phyloP scores from a whole-genome alignment of 2,329 filamentous ascomycete species.

The Magnaporthiopsis poae region DNA sequence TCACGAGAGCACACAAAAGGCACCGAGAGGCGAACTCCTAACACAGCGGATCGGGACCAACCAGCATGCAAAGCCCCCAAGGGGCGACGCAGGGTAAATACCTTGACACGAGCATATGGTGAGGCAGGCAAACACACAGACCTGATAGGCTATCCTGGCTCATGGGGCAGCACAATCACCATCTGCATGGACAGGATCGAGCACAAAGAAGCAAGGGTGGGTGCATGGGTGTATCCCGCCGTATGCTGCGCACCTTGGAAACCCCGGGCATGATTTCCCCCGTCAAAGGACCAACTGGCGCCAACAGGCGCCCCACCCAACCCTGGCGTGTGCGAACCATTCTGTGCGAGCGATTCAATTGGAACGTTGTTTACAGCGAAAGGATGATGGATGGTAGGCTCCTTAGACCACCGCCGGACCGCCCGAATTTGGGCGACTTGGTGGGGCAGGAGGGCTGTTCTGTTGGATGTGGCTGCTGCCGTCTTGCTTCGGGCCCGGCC shows the following conservation, averaged over 20 bases:
- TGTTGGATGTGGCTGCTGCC: not conserved
- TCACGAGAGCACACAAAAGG: too few species aligned
- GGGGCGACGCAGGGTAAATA: too few species aligned
- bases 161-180: not conserved
- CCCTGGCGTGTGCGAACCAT: not conserved
- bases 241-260: too few species aligned
- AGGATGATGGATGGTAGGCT: not conserved
- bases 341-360: not conserved
- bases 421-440: not conserved
- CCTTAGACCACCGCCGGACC: too few species aligned
- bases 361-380: not conserved
- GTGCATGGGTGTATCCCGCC: not conserved
- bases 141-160: too few species aligned
- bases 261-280: not conserved
- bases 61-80: too few species aligned
- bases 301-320: not conserved
- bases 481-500: not conserved
- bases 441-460: not conserved
- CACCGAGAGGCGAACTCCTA: too few species aligned
- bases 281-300: not conserved
- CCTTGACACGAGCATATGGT: too few species aligned
- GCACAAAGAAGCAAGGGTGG: not conserved
- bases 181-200: not conserved
- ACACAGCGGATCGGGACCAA: too few species aligned
- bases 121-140: too few species aligned